phyloP scores from a whole-genome alignment of 2,329 filamentous ascomycete species.

The Pseudogymnoascus sp. region DNA sequence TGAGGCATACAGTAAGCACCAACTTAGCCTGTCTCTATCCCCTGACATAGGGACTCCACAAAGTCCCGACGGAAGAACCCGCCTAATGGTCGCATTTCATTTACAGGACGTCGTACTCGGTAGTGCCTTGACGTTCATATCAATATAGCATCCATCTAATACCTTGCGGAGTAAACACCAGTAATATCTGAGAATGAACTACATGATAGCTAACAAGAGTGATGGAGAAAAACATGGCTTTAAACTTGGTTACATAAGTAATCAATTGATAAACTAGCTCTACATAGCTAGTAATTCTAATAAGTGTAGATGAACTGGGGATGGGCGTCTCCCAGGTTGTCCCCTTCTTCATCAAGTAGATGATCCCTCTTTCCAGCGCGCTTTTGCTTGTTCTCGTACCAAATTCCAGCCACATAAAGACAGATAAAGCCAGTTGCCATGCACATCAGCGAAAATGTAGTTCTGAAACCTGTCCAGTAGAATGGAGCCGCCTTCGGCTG shows the following conservation, averaged over 20 bases:
- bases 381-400: constrained; percentile 37
- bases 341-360: constrained; percentile 26
- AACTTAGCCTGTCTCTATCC: background rate
- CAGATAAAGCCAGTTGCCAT: constrained; percentile 10
- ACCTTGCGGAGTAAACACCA: no score
- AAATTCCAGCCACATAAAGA: constrained; percentile 31
- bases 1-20: background rate
- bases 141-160: no score
- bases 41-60: background rate
- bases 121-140: no score
- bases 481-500: constrained; percentile 6
- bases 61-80: background rate
- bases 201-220: background rate
- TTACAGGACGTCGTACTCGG: no score
- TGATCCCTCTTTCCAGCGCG: constrained; percentile 38
- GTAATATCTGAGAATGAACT: no score
- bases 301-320: constrained; percentile 9
- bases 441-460: constrained; percentile 20
- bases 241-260: background rate
- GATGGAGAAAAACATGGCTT: background rate
- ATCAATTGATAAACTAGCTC: background rate
- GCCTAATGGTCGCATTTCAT: no score
- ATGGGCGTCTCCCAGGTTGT: constrained; percentile 9
- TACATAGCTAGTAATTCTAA: background rate
- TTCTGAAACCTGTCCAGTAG: constrained; percentile 3